phyloP scores from a whole-genome alignment of 129 eudicot species.

The Centella asiatica region DNA sequence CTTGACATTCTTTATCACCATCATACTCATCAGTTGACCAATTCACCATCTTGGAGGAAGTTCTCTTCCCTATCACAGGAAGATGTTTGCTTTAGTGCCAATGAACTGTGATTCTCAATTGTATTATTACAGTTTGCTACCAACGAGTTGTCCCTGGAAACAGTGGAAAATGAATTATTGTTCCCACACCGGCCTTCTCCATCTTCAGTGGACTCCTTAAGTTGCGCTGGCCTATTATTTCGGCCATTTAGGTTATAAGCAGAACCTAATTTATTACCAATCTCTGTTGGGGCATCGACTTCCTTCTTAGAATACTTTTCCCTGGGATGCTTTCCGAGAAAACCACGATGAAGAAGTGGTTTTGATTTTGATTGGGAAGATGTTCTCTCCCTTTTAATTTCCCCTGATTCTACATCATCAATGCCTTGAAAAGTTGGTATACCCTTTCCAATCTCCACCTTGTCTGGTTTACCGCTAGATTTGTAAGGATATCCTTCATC shows the following conservation, averaged over 20 bases:
- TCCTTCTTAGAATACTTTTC: conserved; percentile 18
- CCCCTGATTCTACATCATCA: conserved; percentile 11
- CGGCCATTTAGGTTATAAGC: not conserved
- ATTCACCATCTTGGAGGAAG: too few relatives aligned
- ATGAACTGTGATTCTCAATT: too few relatives aligned
- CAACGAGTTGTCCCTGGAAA: too few relatives aligned
- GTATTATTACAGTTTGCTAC: too few relatives aligned
- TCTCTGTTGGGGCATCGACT: conserved; percentile 14
- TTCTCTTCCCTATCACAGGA: too few relatives aligned
- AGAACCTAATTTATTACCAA: conserved; percentile 21
- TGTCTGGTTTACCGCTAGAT: conserved; percentile 9
- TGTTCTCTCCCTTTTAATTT: conserved; percentile 12
- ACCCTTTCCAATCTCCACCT: not conserved
- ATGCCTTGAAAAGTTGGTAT: not conserved
- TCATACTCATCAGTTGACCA: too few relatives aligned
- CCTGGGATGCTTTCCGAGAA: conserved; percentile 15
- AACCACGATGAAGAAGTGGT: conserved; percentile 27
- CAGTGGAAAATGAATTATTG: too few relatives aligned
- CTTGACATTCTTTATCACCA: too few relatives aligned
- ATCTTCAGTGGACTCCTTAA: too few relatives aligned
- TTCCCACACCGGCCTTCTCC: too few relatives aligned
- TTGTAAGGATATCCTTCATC: conserved; percentile 8
- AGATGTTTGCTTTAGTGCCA: too few relatives aligned
- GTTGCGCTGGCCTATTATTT: not conserved
- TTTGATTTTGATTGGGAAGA: conserved; percentile 14